Base-by-base conservation (phyloP, 495 filamentous ascomycete genomes). In the Astrothelium macrocarpum region DNA sequence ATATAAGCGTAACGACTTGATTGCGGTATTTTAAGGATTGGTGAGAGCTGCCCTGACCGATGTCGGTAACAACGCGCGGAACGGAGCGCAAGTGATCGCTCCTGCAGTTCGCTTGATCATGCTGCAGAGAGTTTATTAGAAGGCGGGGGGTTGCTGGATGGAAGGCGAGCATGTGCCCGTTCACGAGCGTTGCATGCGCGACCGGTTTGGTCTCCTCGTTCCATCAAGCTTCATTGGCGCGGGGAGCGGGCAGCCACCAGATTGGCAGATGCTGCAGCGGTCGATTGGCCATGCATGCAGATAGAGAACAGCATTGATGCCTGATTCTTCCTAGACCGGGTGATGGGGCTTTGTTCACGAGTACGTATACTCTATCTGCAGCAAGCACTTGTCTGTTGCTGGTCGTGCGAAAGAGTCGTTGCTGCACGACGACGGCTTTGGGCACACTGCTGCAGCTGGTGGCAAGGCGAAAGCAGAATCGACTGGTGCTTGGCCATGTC, bases 101-200 rank as follows among this genome's bases (percentile, higher is more conserved):
- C 3, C n/a, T 56, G 49, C 25, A 20, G 25, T 56, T 12, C 25
- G 20, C 10, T 56, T 26, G 10, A 29, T 56, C 10, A 39, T 39
- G 34, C 34, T 49, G 43, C 43, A 49, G 43, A 49, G 43, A 49
- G 9, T 56, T 56, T 56, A 56, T 56, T 56, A 56, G 25, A 56
- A 49, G 3, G n/a, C 9, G 3, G 3, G 43, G n/a, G n/a, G 43
- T 10, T 9, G 43, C 11, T 18, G 43, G 43, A 10, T 42, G 36
- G 36, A 16, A 42, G 36, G 36, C 36, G 16, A 49, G 45, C n/a
- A 56, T 56, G 49, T 56, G 49, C 49, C 20, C 49, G 9, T 29
- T n/a, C 49, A 20, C 49, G 9, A 26, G 9, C 23, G 49, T 29
- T 56, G 49, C 49, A 29, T 56, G n/a, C 12, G 12, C 14, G n/a